Percentiles rank a stretch among this genome's conserved stretches.
phyloP scores from a whole-genome alignment of 2,329 filamentous ascomycete species.

The Pseudopithomyces chartarum region DNA sequence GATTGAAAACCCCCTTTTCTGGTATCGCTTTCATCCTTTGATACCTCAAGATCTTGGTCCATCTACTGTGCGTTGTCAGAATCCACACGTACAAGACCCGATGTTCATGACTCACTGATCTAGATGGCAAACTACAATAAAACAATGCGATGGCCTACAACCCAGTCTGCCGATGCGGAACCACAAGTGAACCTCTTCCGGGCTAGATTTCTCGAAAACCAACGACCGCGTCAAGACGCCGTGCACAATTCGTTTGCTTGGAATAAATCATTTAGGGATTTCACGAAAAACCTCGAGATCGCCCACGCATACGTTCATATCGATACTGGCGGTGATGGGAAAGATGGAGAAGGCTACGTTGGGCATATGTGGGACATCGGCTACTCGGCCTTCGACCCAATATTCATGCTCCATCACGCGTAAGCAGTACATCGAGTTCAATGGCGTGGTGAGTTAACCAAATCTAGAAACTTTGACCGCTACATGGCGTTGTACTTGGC shows the following conservation, averaged over 20 bases:
- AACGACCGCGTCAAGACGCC: conserved; percentile 17
- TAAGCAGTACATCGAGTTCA: conserved; percentile 20
- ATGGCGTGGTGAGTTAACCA: not conserved
- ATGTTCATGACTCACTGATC: not conserved
- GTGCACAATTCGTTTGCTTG: conserved; percentile 16
- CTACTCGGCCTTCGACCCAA: conserved; percentile 78
- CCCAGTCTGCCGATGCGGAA: conserved; percentile 18
- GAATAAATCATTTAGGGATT: conserved; percentile 17
- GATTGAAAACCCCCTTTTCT: conserved; percentile 36
- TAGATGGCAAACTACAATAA: conserved; percentile 15
- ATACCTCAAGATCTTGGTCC: conserved; percentile 24
- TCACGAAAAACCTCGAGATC: conserved; percentile 10
- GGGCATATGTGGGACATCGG: conserved; percentile 74
- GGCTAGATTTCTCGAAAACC: conserved; percentile 8
- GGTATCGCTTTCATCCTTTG: conserved; percentile 33
- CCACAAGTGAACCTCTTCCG: conserved; percentile 25
- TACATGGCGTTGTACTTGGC: conserved; percentile 76
- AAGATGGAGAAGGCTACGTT: conserved; percentile 18
- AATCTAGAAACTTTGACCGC: conserved; percentile 40
- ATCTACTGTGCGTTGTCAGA: not conserved
- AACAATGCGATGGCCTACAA: conserved; percentile 40
- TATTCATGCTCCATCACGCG: conserved; percentile 52
- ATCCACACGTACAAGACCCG: not conserved
- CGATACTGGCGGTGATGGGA: conserved; percentile 50
- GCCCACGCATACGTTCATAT: conserved; percentile 19